These are phyloP conservation scores for Cladosporium cucumerinum DNA, from an alignment of 2,329 filamentous ascomycete species.

Conservation along the genomic window DNA sequence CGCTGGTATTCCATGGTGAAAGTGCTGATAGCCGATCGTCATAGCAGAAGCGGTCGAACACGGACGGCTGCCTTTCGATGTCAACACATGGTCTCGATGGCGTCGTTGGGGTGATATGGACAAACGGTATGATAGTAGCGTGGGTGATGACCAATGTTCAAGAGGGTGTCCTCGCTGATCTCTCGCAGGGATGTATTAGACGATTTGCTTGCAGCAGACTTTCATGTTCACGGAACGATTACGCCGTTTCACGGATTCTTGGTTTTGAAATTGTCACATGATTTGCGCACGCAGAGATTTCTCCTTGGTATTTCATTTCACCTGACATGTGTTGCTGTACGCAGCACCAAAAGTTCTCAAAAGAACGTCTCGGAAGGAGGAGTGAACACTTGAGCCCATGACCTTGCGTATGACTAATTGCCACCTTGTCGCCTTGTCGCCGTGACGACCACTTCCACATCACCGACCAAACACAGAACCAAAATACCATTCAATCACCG, in stretches of 20 bases:
- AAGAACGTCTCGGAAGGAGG: background rate
- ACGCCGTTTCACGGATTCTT: background rate
- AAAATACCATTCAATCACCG: background rate
- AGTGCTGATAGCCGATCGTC: background rate
- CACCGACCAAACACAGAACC: background rate
- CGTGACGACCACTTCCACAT: background rate
- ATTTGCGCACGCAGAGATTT: background rate
- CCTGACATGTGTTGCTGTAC: background rate
- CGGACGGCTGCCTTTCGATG: background rate
- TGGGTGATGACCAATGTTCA: background rate
- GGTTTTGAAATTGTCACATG: background rate
- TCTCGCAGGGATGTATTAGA: background rate
- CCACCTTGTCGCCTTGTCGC: background rate
- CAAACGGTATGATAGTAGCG: background rate
- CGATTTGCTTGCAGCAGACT: background rate
- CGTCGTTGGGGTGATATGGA: background rate
- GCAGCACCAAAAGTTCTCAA: background rate
- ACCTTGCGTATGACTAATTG: background rate
- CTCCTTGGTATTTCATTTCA: background rate
- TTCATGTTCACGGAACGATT: background rate
- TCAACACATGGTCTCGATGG: background rate
- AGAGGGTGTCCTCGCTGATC: background rate
- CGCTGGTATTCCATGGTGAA: background rate
- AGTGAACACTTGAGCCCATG: background rate
- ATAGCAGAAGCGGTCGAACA: background rate